Evolutionary conservation across 768 basidiomycete species (phyloP), one percentile per base, ranked within the genome.

Genomic region (Tremella fuciformis): DNA sequence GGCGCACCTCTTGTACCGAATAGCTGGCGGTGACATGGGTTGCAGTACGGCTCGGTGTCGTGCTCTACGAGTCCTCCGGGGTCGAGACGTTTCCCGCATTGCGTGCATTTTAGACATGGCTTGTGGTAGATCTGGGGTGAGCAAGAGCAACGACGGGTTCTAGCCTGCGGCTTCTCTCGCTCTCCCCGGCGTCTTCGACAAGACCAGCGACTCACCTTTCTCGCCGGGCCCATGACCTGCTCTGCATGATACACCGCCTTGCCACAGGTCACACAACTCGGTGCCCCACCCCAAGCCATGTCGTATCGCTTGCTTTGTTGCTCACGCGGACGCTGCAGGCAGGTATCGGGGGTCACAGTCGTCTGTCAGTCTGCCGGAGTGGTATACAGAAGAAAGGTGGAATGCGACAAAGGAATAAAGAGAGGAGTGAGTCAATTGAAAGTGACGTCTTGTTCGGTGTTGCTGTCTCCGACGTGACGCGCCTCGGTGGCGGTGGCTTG

Each of bases 241-340:
- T 74, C 73, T 38, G 66, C 70, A 62, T 71, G 70, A 57, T 74
- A 74, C 29, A 71, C 73, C 8, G 70, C 62, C 38, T 57, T 63
- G 19, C 59, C 62, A 41, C 73, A 74, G 16, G 51, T 66, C 21
- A 58, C 49, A 47, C 73, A 74, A 21, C 46, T 57, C 3, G 73
- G 68, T 50, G 70, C 56, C 13, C 64, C 66, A 26, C 71, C 71
- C 42, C 42, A 46, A 46, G 42, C n/a, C 42, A 46, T 46, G 7
- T 4, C 11, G 29, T 34, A 34, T 34, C 6, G 4, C 29, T 34
- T 34, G 29, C 29, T 34, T 11, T 34, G 29, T 11, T 4, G 29
- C 11, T 34, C 29, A 4, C 29, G 29, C 11, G 29, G 29, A 11
- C 29, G 29, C 11, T 4, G 11, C 11, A 34, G 4, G 11, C 29